These are phyloP conservation scores for Rhinocladiella mackenziei DNA, from an alignment of 2,329 filamentous ascomycete genomes.

Conservation along the genomic window DNA sequence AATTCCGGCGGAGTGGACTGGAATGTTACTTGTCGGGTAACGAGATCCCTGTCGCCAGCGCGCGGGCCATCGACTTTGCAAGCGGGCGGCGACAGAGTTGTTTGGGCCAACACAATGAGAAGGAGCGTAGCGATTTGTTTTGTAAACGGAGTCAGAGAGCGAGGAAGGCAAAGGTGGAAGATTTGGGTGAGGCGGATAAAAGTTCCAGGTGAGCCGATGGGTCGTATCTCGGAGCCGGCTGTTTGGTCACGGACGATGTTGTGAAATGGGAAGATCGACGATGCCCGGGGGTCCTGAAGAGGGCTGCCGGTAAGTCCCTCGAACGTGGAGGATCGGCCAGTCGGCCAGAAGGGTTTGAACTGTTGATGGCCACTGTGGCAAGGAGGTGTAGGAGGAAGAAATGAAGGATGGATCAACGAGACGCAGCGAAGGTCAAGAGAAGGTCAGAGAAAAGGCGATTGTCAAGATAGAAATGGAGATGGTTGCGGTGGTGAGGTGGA, in stretches of 20 bases:
- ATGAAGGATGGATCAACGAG: not conserved
- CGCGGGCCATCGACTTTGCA: conserved; percentile 15
- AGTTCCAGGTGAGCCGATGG: not conserved
- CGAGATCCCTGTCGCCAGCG: conserved; percentile 11
- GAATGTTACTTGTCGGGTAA: conserved; percentile 23
- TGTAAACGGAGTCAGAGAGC: not conserved
- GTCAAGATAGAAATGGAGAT: conserved; percentile 1
- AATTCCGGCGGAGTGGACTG: conserved; percentile 22
- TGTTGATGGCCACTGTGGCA: no score
- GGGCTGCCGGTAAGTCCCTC: conserved; percentile 1
- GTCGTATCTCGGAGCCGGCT: no score
- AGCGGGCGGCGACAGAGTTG: conserved; percentile 1
- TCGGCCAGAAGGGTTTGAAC: no score
- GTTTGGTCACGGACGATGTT: no score
- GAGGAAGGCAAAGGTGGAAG: not conserved
- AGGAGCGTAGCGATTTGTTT: not conserved
- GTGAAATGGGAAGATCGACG: not conserved
- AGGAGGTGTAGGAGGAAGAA: not conserved
- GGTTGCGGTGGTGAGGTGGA: not conserved
- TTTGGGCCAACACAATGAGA: not conserved
- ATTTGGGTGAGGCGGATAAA: not conserved
- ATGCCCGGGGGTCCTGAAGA: not conserved
- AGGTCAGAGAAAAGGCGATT: not conserved
- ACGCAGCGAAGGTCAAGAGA: conserved; percentile 2
- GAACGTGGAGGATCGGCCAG: not conserved